Evolutionary conservation across 148 eudicot genomes (phyloP), one percentile per base, ranked within the genome.

Genomic region (Chenopodium berlandieri): DNA sequence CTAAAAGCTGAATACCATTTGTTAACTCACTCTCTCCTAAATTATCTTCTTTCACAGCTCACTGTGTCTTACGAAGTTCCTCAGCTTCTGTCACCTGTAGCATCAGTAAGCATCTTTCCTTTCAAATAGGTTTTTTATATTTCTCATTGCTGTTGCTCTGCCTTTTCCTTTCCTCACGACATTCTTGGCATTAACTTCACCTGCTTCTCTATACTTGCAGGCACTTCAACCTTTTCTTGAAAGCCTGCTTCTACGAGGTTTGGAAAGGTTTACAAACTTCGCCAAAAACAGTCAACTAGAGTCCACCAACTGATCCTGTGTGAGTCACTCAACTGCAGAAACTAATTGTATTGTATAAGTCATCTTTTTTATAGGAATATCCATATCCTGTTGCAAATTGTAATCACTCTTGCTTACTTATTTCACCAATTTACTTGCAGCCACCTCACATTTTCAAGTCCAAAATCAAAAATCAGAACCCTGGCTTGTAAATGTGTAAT

Each of bases 21-120:
- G 32, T 31, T 31, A 31, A 31, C 32, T 31, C 2, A 31, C 32
- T 31, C 71, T 79, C 48, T 68, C 17, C 25, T 8, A 22, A 62
- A 62, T n/a, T 27, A 75, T 47, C 62, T 58, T 84, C 60, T 44
- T 52, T 91, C 86, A 70, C 97, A 94, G 99, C 92, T 96, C 12
- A 91, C 98, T 56, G 95, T 94, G 82, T 92, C 99, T 37, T 96
- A 96, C 79, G 98, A 96, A 92, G 93, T 96, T 79, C 99, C 99
- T 77, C 95, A 80, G 75, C 74, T 96, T 54, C 78, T 96, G 84
- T 79, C 78, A 67, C 99, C 98, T 48, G 98, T 96, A 83, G 93
- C 99, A 86, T 91, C 99, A 79, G 99, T 96, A 92, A 90, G 95
- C 82, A 82, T 76, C 83, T 71, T 48, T 65, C 3, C 46, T 31